Conservation (phyloP, 2,329 filamentous ascomycete genomes). For the Coleophoma cylindrospora region DNA sequence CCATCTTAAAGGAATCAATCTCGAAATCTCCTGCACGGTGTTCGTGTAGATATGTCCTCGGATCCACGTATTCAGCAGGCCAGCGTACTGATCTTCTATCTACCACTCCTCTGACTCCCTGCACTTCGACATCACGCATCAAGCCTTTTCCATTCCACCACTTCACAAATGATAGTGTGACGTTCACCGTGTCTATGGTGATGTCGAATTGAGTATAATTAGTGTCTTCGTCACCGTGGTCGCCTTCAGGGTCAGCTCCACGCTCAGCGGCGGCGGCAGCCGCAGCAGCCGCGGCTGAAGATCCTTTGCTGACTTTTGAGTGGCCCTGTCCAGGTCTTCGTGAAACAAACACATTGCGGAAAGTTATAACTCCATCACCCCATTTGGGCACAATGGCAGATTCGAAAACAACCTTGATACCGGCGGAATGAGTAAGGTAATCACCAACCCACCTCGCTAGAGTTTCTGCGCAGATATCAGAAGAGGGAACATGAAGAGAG, state of each 20-base stretch:
- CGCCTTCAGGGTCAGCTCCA: conserved; percentile 36
- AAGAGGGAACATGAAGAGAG: background rate
- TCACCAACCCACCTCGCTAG: conserved; percentile 91
- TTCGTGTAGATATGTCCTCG: conserved; percentile 80
- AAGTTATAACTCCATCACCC: conserved; percentile 91
- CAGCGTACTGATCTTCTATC: conserved; percentile 82
- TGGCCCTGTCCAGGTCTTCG: conserved; percentile 77
- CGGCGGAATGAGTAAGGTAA: conserved; percentile 90
- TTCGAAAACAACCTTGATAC: conserved; percentile 92
- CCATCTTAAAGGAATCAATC: conserved; percentile 93
- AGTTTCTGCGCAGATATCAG: conserved; percentile 59
- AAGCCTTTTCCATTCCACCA: conserved; percentile 98
- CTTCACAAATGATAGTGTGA: conserved; percentile 94
- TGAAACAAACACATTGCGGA: conserved; percentile 95
- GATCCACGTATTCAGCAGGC: conserved; percentile 66
- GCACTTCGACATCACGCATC: conserved; percentile 87
- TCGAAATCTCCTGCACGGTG: conserved; percentile 93
- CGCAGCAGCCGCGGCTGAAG: conserved; percentile 76
- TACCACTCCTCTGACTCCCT: conserved; percentile 86
- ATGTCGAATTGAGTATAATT: conserved; percentile 98
- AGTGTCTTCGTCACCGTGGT: conserved; percentile 66
- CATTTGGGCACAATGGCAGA: conserved; percentile 96
- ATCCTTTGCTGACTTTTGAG: conserved; percentile 88
- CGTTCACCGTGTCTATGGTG: conserved; percentile 91
- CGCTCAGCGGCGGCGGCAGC: conserved; percentile 76